Base-by-base conservation (phyloP, 345 rosid species). In the Brassica carinata region DNA sequence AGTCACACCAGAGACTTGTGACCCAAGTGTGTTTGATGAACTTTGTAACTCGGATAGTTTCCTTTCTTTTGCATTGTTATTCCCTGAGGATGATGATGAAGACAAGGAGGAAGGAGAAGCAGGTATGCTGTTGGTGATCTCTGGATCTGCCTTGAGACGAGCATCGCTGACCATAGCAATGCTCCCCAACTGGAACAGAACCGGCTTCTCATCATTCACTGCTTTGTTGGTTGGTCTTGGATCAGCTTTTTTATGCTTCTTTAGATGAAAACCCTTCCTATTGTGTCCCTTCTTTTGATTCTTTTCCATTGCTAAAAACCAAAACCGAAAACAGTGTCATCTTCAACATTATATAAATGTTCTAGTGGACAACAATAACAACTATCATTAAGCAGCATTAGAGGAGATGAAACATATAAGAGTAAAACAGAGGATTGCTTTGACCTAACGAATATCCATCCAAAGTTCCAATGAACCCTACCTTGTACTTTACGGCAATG, bases 1-100 rank as follows among this genome's bases (percentile, higher is more conserved):
- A 2, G 83, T 76, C 45, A 67, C 66, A 77, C 85, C 90, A 51
- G 92, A 78, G 79, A 81, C 77, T 58, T 84, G 86, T 69, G 85
- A 82, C 26, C 81, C 29, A 4, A 69, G 64, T 74, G 83, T 26
- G 2, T 81, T 77, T 6, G 77, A 76, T 70, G 75, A 81, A 9
- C 80, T 38, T 81, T 81, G 84, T 71, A 71, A 76, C 76, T 81
- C 68, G 5, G 27, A 71, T 65, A 85, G 15, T 26, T 66, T 68
- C 51, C 33, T 74, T 31, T 63, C 80, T 30, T 81, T 65, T 66
- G 73, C 34, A 57, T 43, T 72, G 51, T 36, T 1, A 15, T 77
- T 68, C 34, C n/a, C 57, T 33, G 78, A 81, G 45, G 77, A 75
- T 13, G 83, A 48, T 75, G 76, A 55, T 30, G 77, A 79, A 31